A percentile compares a stretch with the other conserved stretches of the same genome.
These are phyloP conservation scores for Baeospora myosura DNA, from an alignment of 1,284 basidiomycete species.

Conservation along the genomic window DNA sequence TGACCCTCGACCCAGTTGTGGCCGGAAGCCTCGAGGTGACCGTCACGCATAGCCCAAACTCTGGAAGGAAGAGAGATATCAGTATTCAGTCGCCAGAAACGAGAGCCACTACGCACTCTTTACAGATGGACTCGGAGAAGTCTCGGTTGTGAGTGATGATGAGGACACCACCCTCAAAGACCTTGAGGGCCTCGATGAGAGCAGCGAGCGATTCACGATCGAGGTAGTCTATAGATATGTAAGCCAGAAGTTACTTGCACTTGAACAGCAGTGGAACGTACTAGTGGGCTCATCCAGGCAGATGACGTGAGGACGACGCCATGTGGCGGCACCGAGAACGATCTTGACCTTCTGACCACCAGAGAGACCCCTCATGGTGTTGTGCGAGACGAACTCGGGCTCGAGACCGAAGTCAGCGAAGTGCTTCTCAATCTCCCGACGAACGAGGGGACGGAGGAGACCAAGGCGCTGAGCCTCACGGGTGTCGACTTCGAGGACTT, in stretches of 20 bases:
- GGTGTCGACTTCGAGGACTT: conserved; percentile 94
- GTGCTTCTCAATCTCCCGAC: conserved; percentile 97
- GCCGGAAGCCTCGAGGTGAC: conserved; percentile 87
- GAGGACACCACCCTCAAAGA: conserved; percentile 95
- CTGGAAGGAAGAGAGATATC: conserved; percentile 19
- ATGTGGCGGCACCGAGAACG: conserved; percentile 95
- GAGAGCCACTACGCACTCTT: conserved; percentile 48
- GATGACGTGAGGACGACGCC: conserved; percentile 96
- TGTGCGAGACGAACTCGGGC: conserved; percentile 94
- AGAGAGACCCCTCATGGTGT: conserved; percentile 94
- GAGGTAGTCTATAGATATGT: conserved; percentile 66
- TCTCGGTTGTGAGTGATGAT: conserved; percentile 96
- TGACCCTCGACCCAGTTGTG: conserved; percentile 99
- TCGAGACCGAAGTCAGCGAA: conserved; percentile 96
- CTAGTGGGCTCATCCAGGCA: conserved; percentile 96
- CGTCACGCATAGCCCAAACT: conserved; percentile 94
- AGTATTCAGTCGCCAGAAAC: conserved; percentile 18
- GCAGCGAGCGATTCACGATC: conserved; percentile 97
- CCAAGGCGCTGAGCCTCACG: conserved; percentile 95
- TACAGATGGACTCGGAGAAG: conserved; percentile 94
- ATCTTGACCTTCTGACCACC: conserved; percentile 99
- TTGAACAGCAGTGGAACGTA: conserved; percentile 29
- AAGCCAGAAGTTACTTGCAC: too few species aligned
- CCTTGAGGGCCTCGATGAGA: conserved; percentile 92
- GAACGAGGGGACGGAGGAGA: conserved; percentile 92